Percentiles rank a stretch among this genome's conserved stretches.
Conservation (phyloP, 2,329 filamentous ascomycete species). For the Alternaria infectoria region DNA sequence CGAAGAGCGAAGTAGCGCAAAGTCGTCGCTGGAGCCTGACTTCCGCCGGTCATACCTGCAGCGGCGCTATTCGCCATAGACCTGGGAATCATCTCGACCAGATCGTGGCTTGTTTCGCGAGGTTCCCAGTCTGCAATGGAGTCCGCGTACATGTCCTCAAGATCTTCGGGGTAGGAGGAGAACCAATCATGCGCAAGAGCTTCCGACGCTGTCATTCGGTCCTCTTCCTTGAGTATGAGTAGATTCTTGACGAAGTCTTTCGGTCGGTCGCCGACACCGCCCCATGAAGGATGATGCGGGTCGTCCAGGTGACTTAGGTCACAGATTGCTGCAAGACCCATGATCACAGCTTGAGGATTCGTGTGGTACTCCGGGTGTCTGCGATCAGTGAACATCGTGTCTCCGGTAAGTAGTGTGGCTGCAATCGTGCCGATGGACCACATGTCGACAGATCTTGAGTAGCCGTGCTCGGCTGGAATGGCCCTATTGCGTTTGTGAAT, state of each 20-base stretch:
- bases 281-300: constrained; percentile 49
- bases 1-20: constrained; percentile 1
- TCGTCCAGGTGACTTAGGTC: constrained; percentile 55
- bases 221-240: constrained; percentile 57
- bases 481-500: constrained; percentile 42
- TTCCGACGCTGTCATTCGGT: constrained; percentile 60
- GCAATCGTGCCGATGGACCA: constrained; percentile 67
- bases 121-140: constrained; percentile 60
- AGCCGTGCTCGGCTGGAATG: constrained; percentile 49
- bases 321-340: constrained; percentile 46
- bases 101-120: constrained; percentile 31
- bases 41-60: neutral
- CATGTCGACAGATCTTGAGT: constrained; percentile 66
- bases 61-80: neutral
- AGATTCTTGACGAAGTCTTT: constrained; percentile 62
- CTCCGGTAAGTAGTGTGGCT: constrained; percentile 58
- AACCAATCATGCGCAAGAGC: constrained; percentile 65
- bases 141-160: constrained; percentile 58
- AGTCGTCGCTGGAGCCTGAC: neutral
- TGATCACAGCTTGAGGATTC: constrained; percentile 36
- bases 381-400: constrained; percentile 54
- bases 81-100: constrained; percentile 37
- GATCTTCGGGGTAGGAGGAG: constrained; percentile 53
- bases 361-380: constrained; percentile 34
- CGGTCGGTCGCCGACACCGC: constrained; percentile 50